Conservation (phyloP, 2,329 filamentous ascomycete genomes). For the Cytospora chrysosperma region DNA sequence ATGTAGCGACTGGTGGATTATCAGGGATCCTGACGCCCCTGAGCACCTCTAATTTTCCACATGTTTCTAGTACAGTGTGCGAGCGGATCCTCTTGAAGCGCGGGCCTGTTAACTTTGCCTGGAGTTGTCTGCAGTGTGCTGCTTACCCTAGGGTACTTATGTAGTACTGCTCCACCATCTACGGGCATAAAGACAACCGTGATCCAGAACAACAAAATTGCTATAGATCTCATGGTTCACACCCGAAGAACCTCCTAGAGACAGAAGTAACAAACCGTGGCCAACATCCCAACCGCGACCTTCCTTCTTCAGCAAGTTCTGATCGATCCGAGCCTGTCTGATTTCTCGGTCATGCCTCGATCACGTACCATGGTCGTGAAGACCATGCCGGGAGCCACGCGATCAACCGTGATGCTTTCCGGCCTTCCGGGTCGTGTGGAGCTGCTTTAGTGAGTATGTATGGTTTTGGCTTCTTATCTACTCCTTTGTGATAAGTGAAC, state of each 20-base stretch:
- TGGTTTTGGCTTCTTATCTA: too few species aligned
- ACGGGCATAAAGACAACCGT: slow-evolving; percentile 32
- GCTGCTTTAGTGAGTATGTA: slow-evolving; percentile 46
- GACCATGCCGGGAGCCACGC: slow-evolving; percentile 33
- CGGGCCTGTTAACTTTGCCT: slow-evolving; percentile 15
- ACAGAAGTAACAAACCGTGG: slow-evolving; percentile 25
- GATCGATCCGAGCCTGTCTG: slow-evolving; percentile 30
- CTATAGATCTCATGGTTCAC: slow-evolving; percentile 15
- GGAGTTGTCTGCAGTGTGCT: slow-evolving; percentile 4
- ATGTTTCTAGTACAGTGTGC: neutral
- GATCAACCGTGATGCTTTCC: slow-evolving; percentile 47
- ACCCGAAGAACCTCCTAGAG: neutral
- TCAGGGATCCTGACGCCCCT: neutral
- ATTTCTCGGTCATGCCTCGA: slow-evolving; percentile 32
- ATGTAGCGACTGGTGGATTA: neutral
- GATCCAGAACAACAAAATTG: slow-evolving; percentile 32
- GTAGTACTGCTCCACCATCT: slow-evolving; percentile 30
- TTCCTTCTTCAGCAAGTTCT: slow-evolving; percentile 30
- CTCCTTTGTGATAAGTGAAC: too few species aligned
- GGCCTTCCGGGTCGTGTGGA: slow-evolving; percentile 42
- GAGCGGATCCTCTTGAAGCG: slow-evolving; percentile 10
- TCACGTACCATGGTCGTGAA: slow-evolving; percentile 31
- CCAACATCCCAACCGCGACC: slow-evolving; percentile 33
- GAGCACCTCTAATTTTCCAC: neutral
- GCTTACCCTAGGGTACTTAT: too few species aligned